Conservation (phyloP, 306 rosid species). For the Oxytropis ochrocephala region DNA sequence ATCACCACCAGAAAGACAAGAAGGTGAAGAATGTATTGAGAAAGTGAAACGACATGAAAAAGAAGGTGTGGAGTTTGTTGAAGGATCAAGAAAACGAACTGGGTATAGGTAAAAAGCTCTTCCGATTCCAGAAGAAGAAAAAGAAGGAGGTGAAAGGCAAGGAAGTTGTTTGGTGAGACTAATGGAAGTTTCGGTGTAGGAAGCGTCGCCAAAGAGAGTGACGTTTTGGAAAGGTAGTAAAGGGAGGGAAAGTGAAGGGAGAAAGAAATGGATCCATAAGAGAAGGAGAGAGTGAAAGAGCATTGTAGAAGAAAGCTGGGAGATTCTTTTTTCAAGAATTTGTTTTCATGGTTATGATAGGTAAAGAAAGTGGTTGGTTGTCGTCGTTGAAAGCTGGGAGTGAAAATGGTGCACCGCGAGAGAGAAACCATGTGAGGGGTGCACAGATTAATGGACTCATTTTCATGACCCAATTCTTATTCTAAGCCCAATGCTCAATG, state of each 20-base stretch:
- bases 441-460: background rate
- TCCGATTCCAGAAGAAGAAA: slow-evolving; percentile 43
- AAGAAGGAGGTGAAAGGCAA: slow-evolving; percentile 33
- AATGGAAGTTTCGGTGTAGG: slow-evolving; percentile 39
- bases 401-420: background rate
- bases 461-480: background rate
- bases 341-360: background rate
- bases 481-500: background rate
- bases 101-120: slow-evolving; percentile 63
- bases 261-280: slow-evolving; percentile 19
- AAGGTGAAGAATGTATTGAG: slow-evolving; percentile 46
- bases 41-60: slow-evolving; percentile 63
- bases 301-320: slow-evolving; percentile 21
- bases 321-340: background rate
- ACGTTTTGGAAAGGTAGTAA: slow-evolving; percentile 35
- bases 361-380: background rate
- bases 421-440: background rate
- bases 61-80: slow-evolving; percentile 50
- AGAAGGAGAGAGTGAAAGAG: background rate
- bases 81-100: slow-evolving; percentile 61
- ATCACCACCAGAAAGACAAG: slow-evolving; percentile 50
- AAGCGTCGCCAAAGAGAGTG: slow-evolving; percentile 76
- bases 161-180: slow-evolving; percentile 49
- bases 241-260: slow-evolving; percentile 23
- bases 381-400: background rate